Evolutionary conservation across 148 eudicot genomes (phyloP).

Genomic region (Persicaria tinctoria): DNA sequence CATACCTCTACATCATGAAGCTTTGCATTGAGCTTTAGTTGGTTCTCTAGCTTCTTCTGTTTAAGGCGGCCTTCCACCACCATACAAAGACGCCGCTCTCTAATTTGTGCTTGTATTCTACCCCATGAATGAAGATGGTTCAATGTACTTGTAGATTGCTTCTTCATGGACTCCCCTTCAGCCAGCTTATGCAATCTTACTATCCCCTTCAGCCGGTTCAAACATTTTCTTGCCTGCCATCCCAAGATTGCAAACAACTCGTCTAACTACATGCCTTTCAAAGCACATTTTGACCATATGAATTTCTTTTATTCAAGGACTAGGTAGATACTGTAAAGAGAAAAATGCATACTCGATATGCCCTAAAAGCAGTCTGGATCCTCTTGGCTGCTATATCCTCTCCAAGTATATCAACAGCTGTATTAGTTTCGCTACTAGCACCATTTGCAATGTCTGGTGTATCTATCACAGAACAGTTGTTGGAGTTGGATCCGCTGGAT

Average conservation of each 20-base stretch:
- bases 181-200: constrained; percentile 47
- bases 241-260: neutral
- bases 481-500: constrained; percentile 25
- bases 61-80: constrained; percentile 60
- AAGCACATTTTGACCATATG: neutral
- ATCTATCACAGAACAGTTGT: constrained; percentile 16
- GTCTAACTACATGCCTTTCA: neutral
- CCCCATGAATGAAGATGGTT: constrained; percentile 72
- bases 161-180: constrained; percentile 37
- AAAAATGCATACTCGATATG: constrained; percentile 35
- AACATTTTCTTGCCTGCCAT: constrained; percentile 60
- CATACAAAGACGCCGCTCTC: constrained; percentile 66
- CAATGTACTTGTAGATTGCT: constrained; percentile 63
- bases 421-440: constrained; percentile 21
- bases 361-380: constrained; percentile 78
- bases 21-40: constrained; percentile 78
- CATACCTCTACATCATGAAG: constrained; percentile 75
- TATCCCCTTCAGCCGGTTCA: constrained; percentile 50
- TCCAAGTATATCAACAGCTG: constrained; percentile 16
- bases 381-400: constrained; percentile 68
- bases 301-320: no score
- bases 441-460: constrained; percentile 21
- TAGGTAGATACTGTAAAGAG: neutral
- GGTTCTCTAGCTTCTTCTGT: constrained; percentile 80
- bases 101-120: constrained; percentile 65